These are phyloP conservation scores for Scopulariopsis brevicaulis DNA, from an alignment of 2,329 filamentous ascomycete genomes.

Conservation along the genomic window DNA sequence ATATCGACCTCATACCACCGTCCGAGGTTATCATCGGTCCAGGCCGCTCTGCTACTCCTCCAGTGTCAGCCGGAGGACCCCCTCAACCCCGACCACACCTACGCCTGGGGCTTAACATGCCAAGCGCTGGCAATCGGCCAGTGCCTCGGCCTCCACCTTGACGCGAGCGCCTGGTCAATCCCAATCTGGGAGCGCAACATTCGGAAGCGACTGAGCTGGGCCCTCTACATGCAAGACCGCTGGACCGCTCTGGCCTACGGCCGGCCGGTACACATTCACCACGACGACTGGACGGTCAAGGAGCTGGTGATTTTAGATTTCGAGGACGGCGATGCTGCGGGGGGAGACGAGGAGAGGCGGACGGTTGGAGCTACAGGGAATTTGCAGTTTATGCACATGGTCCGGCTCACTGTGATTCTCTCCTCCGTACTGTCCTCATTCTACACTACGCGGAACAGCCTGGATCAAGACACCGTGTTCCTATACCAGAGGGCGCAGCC, in stretches of 20 bases:
- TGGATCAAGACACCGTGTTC: conserved; percentile 17
- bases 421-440: conserved; percentile 31
- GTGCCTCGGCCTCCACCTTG: conserved; percentile 41
- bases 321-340: conserved; percentile 7
- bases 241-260: conserved; percentile 34
- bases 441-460: conserved; percentile 21
- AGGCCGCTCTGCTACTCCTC: conserved; percentile 29
- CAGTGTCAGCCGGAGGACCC: conserved; percentile 21
- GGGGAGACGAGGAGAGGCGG: background rate
- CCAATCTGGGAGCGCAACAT: conserved; percentile 45
- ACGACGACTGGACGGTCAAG: conserved; percentile 36
- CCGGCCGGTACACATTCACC: conserved; percentile 26
- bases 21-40: conserved; percentile 28
- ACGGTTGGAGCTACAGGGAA: conserved; percentile 21
- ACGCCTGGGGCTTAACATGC: conserved; percentile 25
- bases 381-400: conserved; percentile 32
- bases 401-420: conserved; percentile 31
- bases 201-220: conserved; percentile 47
- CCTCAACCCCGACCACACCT: conserved; percentile 20
- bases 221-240: conserved; percentile 48
- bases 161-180: conserved; percentile 43
- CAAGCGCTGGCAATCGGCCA: conserved; percentile 37
- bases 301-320: conserved; percentile 10
- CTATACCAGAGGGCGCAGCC: conserved; percentile 35
- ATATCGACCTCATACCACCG: conserved; percentile 21